phyloP scores from a whole-genome alignment of 306 rosid species.

The Inga leiocalycina region DNA sequence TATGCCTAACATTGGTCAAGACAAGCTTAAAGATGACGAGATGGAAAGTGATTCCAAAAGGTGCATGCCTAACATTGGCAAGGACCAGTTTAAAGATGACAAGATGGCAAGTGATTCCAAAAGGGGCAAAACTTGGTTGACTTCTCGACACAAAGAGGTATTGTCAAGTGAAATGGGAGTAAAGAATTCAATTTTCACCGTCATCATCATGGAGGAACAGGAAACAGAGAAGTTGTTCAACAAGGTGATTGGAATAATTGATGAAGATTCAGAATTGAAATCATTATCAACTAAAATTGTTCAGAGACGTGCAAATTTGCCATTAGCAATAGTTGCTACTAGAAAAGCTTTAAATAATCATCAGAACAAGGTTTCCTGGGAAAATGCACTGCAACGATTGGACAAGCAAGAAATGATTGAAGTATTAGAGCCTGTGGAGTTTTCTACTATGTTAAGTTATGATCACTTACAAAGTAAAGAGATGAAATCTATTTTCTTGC shows the following conservation, averaged over 20 bases:
- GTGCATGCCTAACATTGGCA: no score
- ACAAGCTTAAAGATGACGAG: neutral
- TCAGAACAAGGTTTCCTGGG: no score
- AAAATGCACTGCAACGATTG: no score
- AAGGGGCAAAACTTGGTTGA: no score
- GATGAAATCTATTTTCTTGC: no score
- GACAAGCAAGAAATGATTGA: no score
- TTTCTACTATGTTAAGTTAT: no score
- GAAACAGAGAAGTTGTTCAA: neutral
- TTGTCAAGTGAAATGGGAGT: neutral
- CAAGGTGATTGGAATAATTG: neutral
- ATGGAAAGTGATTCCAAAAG: no score
- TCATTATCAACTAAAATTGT: neutral
- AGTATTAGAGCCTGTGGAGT: no score
- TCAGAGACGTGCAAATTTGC: neutral
- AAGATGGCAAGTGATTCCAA: neutral
- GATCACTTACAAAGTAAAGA: no score
- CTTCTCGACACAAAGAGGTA: neutral
- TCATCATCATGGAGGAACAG: neutral
- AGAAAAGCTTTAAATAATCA: slow-evolving; percentile 6
- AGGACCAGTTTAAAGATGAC: neutral
- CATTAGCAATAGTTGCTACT: neutral
- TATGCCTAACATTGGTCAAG: neutral
- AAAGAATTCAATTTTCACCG: neutral
- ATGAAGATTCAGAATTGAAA: neutral